Evolutionary conservation across 164 flowering plant genomes (phyloP).

Genomic region (Tinospora cordifolia): DNA sequence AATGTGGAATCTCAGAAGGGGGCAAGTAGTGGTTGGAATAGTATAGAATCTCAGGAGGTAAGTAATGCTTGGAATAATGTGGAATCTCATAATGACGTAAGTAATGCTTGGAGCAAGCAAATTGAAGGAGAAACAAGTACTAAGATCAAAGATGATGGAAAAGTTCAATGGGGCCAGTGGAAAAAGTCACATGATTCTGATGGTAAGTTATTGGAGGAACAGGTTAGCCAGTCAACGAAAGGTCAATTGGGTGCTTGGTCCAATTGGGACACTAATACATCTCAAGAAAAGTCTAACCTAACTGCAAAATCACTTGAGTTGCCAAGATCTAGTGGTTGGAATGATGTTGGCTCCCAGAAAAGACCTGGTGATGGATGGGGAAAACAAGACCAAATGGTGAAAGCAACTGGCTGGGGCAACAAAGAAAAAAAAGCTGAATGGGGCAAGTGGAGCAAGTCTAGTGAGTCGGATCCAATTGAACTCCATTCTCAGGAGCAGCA

Average conservation of each 20-base stretch:
- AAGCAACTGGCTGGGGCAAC: constrained; percentile 3
- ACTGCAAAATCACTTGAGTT: neutral
- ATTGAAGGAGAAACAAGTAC: neutral
- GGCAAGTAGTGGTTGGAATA: neutral
- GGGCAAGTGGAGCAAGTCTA: neutral
- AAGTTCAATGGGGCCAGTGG: constrained; percentile 1
- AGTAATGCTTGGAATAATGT: neutral
- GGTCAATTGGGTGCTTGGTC: constrained; percentile 1
- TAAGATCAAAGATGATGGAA: neutral
- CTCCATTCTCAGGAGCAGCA: neutral
- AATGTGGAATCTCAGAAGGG: neutral
- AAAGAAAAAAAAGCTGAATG: neutral
- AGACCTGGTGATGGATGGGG: constrained; percentile 6
- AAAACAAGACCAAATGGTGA: neutral
- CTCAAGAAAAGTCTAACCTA: neutral
- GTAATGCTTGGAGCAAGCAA: too few species aligned
- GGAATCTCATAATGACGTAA: constrained; percentile 1
- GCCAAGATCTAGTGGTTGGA: constrained; percentile 7
- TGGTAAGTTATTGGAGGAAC: neutral
- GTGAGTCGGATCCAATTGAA: neutral
- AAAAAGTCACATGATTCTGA: neutral
- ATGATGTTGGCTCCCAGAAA: neutral
- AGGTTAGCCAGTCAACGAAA: neutral
- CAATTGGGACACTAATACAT: neutral
- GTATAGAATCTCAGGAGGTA: too few species aligned